These are phyloP conservation scores for Musa beccarii DNA, from an alignment of 176 grass and related monocot genomes.

Conservation along the genomic window DNA sequence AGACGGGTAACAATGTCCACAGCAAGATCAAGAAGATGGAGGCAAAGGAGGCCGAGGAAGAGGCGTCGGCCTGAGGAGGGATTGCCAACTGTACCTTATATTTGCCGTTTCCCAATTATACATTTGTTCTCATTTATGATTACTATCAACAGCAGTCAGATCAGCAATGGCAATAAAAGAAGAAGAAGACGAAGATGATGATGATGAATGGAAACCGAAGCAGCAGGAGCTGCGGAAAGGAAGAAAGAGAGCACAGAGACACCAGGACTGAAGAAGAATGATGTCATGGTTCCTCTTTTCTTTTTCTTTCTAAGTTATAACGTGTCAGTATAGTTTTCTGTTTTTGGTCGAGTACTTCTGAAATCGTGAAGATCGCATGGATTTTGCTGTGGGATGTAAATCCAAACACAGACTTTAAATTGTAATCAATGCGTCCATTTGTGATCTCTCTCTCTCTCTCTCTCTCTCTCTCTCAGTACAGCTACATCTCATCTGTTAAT, in stretches of 20 bases:
- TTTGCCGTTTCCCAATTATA: not conserved
- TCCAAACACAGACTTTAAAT: not conserved
- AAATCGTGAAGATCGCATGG: not conserved
- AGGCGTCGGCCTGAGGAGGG: not conserved
- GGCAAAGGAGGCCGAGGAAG: not conserved
- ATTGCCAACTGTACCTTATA: not conserved
- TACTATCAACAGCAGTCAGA: not conserved
- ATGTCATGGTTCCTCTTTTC: not conserved
- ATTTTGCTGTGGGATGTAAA: constrained; percentile 14
- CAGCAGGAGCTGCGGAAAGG: not conserved
- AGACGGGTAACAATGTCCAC: constrained; percentile 12
- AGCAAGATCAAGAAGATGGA: not conserved
- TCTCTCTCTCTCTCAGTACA: not conserved
- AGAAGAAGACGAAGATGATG: not conserved
- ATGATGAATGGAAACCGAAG: not conserved
- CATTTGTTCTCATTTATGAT: not conserved
- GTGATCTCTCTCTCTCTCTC: not conserved
- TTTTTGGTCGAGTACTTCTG: not conserved
- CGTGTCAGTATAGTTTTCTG: not conserved
- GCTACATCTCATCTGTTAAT: not conserved
- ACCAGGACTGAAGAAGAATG: constrained; percentile 3
- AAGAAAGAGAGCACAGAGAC: not conserved
- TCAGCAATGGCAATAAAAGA: not conserved
- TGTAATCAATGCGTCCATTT: constrained; percentile 2
- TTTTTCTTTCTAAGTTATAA: not conserved